phyloP scores from a whole-genome alignment of 1,284 basidiomycete genomes.

The Moesziomyces parantarcticus region DNA sequence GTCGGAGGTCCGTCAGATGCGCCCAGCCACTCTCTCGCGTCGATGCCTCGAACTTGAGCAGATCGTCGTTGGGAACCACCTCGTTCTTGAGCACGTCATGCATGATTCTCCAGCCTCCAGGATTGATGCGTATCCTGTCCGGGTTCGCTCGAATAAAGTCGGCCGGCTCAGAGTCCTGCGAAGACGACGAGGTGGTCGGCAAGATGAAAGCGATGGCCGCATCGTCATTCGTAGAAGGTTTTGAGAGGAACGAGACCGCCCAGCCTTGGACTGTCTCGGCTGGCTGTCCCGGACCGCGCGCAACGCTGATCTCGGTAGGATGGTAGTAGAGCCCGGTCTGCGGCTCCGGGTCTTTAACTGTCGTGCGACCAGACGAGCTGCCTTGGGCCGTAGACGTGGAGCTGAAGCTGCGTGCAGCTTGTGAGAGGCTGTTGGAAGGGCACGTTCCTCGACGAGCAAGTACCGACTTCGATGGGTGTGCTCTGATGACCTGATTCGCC shows the following conservation, averaged over 20 bases:
- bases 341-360: conserved; percentile 39
- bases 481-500: not conserved
- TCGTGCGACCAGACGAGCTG: conserved; percentile 18
- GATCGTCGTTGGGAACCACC: conserved; percentile 53
- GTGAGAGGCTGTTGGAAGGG: not conserved
- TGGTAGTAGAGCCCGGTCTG: conserved; percentile 59
- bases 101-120: conserved; percentile 52
- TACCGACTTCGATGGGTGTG: not conserved
- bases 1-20: conserved; percentile 59
- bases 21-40: conserved; percentile 62
- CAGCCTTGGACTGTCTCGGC: conserved; percentile 29
- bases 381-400: not conserved
- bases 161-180: conserved; percentile 27
- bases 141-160: conserved; percentile 48
- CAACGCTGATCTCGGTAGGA: conserved; percentile 36
- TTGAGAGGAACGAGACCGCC: conserved; percentile 48
- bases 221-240: conserved; percentile 18
- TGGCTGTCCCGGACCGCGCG: conserved; percentile 12
- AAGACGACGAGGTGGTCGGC: conserved; percentile 20
- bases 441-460: too few relatives aligned
- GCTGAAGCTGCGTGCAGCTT: conserved; percentile 3
- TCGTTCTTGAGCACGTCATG: conserved; percentile 57
- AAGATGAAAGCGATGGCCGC: conserved; percentile 43
- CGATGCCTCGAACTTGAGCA: conserved; percentile 57
- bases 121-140: conserved; percentile 53